These are phyloP conservation scores for Magnolia kwangsiensis DNA, from an alignment of 164 flowering plant species.

Conservation along the genomic window DNA sequence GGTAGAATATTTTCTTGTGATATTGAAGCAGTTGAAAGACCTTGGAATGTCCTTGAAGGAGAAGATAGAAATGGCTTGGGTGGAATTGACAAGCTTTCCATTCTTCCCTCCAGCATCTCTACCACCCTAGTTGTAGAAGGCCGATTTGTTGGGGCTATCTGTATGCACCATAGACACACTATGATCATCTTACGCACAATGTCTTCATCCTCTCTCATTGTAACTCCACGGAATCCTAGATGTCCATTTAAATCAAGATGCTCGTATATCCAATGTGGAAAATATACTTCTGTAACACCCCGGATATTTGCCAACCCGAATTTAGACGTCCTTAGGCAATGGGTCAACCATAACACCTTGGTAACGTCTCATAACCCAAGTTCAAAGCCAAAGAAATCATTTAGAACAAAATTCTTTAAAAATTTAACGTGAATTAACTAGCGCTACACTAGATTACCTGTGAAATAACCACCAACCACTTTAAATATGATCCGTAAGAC, in stretches of 20 bases:
- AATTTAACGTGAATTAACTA: no score
- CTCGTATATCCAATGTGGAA: slow-evolving; percentile 7
- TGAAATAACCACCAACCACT: no score
- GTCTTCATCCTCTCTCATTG: not conserved
- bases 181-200: not conserved
- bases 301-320: no score
- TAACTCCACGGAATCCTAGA: not conserved
- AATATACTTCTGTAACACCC: no score
- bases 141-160: not conserved
- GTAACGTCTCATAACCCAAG: no score
- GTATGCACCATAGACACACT: slow-evolving; percentile 9
- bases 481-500: no score
- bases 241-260: not conserved
- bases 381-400: no score
- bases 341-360: no score
- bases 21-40: not conserved
- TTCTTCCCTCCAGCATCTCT: slow-evolving; percentile 3
- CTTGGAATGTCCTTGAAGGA: not conserved
- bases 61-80: slow-evolving; percentile 8
- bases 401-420: no score
- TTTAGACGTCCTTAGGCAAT: no score
- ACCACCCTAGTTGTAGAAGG: slow-evolving; percentile 1
- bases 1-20: not conserved
- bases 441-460: no score
- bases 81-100: not conserved